These are phyloP conservation scores for Imleria badia DNA, from an alignment of 768 basidiomycete genomes.

Conservation along the genomic window DNA sequence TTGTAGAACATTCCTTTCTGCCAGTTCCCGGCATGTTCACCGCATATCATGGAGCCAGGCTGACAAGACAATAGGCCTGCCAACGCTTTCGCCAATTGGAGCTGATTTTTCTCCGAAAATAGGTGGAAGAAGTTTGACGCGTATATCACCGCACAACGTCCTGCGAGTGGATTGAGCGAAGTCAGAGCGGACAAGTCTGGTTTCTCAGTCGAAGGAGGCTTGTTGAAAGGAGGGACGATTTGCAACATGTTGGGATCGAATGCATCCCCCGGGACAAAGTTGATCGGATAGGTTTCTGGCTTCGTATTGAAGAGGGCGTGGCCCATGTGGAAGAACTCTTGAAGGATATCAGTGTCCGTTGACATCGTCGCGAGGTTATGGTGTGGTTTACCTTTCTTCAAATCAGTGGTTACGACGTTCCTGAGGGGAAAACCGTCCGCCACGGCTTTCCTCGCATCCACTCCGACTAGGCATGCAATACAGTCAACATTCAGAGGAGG, in stretches of 20 bases:
- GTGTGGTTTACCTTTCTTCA: slow-evolving; percentile 32
- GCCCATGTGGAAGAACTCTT: slow-evolving; percentile 59
- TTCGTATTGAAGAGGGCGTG: slow-evolving; percentile 61
- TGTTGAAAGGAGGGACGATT: slow-evolving; percentile 31
- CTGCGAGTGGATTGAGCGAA: slow-evolving; percentile 48
- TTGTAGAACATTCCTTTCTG: neutral
- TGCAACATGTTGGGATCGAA: slow-evolving; percentile 47
- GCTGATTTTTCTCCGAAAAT: slow-evolving; percentile 31
- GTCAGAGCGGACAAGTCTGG: slow-evolving; percentile 36
- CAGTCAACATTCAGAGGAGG: neutral
- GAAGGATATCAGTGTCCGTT: neutral
- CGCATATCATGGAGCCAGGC: slow-evolving; percentile 34
- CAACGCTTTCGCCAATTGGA: slow-evolving; percentile 26
- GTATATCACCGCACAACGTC: slow-evolving; percentile 50
- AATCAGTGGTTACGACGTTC: slow-evolving; percentile 40
- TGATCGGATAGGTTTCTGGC: slow-evolving; percentile 47
- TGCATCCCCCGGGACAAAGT: slow-evolving; percentile 55
- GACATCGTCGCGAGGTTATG: neutral
- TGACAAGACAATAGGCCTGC: slow-evolving; percentile 29
- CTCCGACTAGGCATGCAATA: slow-evolving; percentile 15
- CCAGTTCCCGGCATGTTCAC: slow-evolving; percentile 22
- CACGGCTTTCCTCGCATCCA: slow-evolving; percentile 41
- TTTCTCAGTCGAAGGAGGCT: slow-evolving; percentile 18
- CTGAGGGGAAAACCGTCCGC: slow-evolving; percentile 43
- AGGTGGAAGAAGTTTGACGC: slow-evolving; percentile 48